Base-by-base conservation (phyloP, 148 eudicot genomes). In the Vaccinium darrowii region DNA sequence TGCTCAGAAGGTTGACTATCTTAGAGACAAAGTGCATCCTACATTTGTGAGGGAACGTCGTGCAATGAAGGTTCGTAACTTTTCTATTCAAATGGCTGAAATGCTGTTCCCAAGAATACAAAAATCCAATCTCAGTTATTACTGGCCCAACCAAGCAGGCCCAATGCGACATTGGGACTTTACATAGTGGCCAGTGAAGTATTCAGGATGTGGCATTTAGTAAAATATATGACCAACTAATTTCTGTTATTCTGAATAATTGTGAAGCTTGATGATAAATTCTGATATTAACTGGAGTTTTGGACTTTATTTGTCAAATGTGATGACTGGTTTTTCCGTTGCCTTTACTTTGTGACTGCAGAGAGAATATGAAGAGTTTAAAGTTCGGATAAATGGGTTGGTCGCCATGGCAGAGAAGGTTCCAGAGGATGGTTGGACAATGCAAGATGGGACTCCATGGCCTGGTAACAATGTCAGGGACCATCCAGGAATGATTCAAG, bases 401-500 rank as follows among this genome's bases (percentile, higher is more conserved):
- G 98, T 96, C 33, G 86, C 95, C 57, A 92, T 85, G 85, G 94
- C 98, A n/a, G 91, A 91, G 84, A 96, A 96, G 86, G 97, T 96
- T 90, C 98, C 98, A 1, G 98, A 96, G 83, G 98, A 95, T 65
- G 98, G 98, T 43, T 95, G 98, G 98, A 94, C 98, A 36, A 95
- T 95, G 98, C 98, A 93, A 83, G 98, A 96, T 79, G 98, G 98
- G 81, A 93, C 97, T 80, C 97, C 95, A 53, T 96, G 98, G 98
- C 98, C 98, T 0, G 98, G 98, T 54, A 96, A 96, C 84, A 93
- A 92, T 89, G 98, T 96, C 76, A 90, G 98, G 84, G 98, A 94
- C 80, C 98, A 96, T 87, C 98, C 98, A 30, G 98, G 98, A 86
- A 95, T 95, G 98, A 95, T 95, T 71, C 98, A 95, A 95, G 98